Base-by-base conservation (phyloP, 345 rosid species). In the Noccaea caerulescens region DNA sequence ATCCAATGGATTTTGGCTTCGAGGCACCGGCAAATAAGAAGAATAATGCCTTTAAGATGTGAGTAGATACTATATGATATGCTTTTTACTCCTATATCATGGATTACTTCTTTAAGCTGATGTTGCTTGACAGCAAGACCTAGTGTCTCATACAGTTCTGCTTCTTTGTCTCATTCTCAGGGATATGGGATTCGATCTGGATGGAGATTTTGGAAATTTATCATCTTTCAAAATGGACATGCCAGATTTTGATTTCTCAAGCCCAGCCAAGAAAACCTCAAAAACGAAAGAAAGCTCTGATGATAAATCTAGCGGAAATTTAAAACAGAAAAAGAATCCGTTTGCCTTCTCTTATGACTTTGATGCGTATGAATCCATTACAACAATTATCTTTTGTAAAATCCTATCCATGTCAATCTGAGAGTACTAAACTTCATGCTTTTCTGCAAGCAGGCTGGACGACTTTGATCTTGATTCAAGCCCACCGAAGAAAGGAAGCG, bases 161-260 rank as follows among this genome's bases (percentile, higher is more conserved):
- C 41, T 50, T 50, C 50, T 61, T 5, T 73, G 43, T 57, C 67
- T 63, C 49, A 12, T 68, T 63, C 41, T 65, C 86, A 89, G 88
- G 84, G 99, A 94, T 69, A 84, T 88, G 82, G 88, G 85, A 77
- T 94, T 94, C 63, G 82, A 84, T 83, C 73, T 91, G 46, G 93
- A 82, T 69, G 87, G 80, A 69, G 89, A 84, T 69, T 88, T 89
- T 83, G 82, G 71, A 63, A 91, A 94, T 82, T 56, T 87, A 33
- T 72, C 96, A 69, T 86, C 95, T 13, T 84, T 91, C 78, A 86
- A 88, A 80, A 71, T 84, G 69, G 91, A 89, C 76, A 82, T 87
- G 88, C 79, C 88, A 58, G 97, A 89, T 67, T 84, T 94, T 80
- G 91, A 89, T 78, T 88, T 94, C 82, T 80, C 91, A 39, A 65